A percentile compares a stretch with the other conserved stretches of the same genome.
Evolutionary conservation across 1,284 basidiomycete species (phyloP).

Genomic region (Kalmanozyma brasiliensis): DNA sequence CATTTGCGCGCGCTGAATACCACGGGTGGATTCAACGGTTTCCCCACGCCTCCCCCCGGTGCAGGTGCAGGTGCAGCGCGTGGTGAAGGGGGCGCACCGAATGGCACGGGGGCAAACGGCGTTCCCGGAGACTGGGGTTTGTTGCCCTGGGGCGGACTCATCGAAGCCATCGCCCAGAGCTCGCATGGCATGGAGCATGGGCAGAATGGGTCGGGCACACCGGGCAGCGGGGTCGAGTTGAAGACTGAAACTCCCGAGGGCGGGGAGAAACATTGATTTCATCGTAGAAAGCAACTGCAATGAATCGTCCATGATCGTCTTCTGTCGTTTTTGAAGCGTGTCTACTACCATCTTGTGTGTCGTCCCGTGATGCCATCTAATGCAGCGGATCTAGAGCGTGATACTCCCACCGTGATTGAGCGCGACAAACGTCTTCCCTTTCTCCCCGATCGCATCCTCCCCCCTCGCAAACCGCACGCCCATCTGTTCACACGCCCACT

Average conservation of each 20-base stretch:
- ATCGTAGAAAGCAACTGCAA: no score
- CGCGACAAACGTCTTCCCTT: conserved; percentile 32
- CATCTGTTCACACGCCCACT: conserved; percentile 35
- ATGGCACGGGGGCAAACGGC: background rate
- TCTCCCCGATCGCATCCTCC: conserved; percentile 2
- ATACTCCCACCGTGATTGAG: conserved; percentile 44
- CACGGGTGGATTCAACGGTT: conserved; percentile 19
- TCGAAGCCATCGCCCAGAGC: conserved; percentile 55
- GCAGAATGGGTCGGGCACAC: conserved; percentile 16
- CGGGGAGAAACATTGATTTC: conserved; percentile 25
- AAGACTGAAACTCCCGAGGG: conserved; percentile 43
- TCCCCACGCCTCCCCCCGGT: no score
- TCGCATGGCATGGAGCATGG: conserved; percentile 43
- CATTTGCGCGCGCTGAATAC: conserved; percentile 43
- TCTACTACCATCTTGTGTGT: no score
- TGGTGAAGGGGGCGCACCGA: conserved; percentile 3
- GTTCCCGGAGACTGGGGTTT: conserved; percentile 41
- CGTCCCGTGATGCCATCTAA: no score
- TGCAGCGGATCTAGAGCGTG: conserved; percentile 6
- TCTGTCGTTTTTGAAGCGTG: no score
- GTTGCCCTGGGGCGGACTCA: conserved; percentile 57
- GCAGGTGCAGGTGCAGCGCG: no score
- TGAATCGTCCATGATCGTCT: no score
- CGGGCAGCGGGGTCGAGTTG: conserved; percentile 21
- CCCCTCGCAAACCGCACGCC: conserved; percentile 16